Base-by-base conservation (phyloP, 2,329 filamentous ascomycete genomes). In the Aspergillus awamori region DNA sequence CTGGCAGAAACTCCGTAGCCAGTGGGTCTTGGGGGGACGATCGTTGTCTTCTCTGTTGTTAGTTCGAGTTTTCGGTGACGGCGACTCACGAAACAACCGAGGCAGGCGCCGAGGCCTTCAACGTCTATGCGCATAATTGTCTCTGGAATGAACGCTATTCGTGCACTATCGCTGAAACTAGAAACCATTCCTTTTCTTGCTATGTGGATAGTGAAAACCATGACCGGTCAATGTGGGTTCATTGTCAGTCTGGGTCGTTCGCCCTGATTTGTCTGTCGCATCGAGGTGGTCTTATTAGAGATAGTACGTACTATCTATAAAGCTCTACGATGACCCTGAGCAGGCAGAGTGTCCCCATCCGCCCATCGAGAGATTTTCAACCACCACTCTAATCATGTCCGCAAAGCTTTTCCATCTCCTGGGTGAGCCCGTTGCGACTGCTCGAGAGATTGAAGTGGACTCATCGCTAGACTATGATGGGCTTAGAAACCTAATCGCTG, bases 401-500 rank as follows among this genome's bases (percentile, higher is more conserved):
- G 43, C 57, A 11, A 63, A 66, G 56, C 59, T 63, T 33, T 71
- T 71, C 39, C 63, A 69, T 33, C 65, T 72, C 13, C 48, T 69
- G 8, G 69, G 69, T 36, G 60, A 71, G 36, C 24, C 43, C 13
- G 17, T 55, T 45, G 65, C 70, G 8, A 66, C 68, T 22, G 62
- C 69, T 8, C 66, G 57, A 15, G 48, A 60, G 51, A 58, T 73
- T 20, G 63, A 67, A 13, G 20, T 74, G 7, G 69, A 71, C 6
- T 45, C 65, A 13, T 63, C 63, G 4, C 48, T 63, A 17, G 62
- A 64, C 33, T 47, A 67, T 43, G 63, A 70, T 45, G 65, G 55
- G 0, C 55, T 73, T 15, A 63, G 65, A 17, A 48, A 67, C 30
- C 54, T 70, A 8, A 62, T 73, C 33, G 72, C 70, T 26, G 66